A percentile compares a stretch with the other conserved stretches of the same genome.
phyloP scores from a whole-genome alignment of 2,329 filamentous ascomycete genomes.

The Curvularia sp. region DNA sequence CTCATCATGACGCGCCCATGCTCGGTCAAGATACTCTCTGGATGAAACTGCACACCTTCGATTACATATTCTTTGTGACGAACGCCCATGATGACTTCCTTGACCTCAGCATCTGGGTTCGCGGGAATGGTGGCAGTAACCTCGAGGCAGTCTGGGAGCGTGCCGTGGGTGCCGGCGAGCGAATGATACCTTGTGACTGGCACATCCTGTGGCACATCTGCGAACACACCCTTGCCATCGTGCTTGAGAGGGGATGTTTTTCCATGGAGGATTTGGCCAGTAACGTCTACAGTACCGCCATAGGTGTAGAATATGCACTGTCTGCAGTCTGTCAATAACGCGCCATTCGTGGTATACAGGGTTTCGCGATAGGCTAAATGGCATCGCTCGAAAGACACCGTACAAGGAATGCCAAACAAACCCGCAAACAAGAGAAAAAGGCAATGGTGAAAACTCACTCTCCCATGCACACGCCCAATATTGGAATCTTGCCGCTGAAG shows the following conservation, averaged over 20 bases:
- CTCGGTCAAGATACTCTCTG: slow-evolving; percentile 93
- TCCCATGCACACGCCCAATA: slow-evolving; percentile 99
- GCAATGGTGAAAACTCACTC: slow-evolving; percentile 67
- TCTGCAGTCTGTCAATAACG: slow-evolving; percentile 51
- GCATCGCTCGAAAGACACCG: neutral
- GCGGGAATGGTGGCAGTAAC: slow-evolving; percentile 84
- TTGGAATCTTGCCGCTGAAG: slow-evolving; percentile 92
- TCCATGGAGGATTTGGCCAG: slow-evolving; percentile 94
- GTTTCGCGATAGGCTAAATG: neutral
- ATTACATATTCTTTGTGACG: slow-evolving; percentile 88
- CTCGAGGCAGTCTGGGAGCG: slow-evolving; percentile 83
- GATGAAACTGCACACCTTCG: slow-evolving; percentile 98
- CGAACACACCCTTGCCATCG: slow-evolving; percentile 91
- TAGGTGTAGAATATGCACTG: slow-evolving; percentile 97
- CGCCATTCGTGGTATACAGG: neutral
- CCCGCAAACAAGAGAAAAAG: neutral
- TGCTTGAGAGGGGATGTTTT: slow-evolving; percentile 93
- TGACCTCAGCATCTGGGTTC: slow-evolving; percentile 74
- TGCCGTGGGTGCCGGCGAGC: slow-evolving; percentile 87
- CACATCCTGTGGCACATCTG: slow-evolving; percentile 77
- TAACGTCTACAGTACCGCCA: slow-evolving; percentile 88
- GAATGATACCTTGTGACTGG: slow-evolving; percentile 97
- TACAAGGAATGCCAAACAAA: neutral
- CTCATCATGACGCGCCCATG: slow-evolving; percentile 87
- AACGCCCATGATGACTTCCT: slow-evolving; percentile 94